These are phyloP conservation scores for Kockovaella imperatae DNA, from an alignment of 768 basidiomycete species.

Conservation along the genomic window DNA sequence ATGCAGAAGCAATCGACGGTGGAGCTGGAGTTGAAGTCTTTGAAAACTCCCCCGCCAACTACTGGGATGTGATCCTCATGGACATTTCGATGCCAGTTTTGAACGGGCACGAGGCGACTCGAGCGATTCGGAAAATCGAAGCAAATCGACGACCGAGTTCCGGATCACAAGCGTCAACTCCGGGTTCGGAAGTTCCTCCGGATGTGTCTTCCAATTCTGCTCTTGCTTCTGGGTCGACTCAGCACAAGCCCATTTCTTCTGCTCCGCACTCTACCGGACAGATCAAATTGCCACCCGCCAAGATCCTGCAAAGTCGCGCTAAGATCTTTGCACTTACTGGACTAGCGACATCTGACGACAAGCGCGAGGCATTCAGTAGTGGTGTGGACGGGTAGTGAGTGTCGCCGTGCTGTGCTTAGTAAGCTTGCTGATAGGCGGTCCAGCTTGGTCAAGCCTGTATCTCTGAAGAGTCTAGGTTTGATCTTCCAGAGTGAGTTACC, in stretches of 20 bases:
- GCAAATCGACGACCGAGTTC: conserved; percentile 39
- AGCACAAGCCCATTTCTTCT: too few species aligned
- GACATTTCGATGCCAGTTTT: conserved; percentile 92
- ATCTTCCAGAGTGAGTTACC: conserved; percentile 39
- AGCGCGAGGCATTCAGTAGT: conserved; percentile 78
- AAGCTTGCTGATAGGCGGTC: neutral
- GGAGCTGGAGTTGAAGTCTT: conserved; percentile 73
- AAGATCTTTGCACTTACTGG: conserved; percentile 82
- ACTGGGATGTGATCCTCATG: conserved; percentile 79
- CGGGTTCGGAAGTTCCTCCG: neutral
- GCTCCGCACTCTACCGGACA: conserved; percentile 5
- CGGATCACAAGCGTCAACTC: conserved; percentile 5
- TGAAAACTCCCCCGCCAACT: conserved; percentile 53
- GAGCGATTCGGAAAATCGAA: conserved; percentile 72
- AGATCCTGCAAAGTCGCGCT: conserved; percentile 20
- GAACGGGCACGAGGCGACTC: conserved; percentile 79
- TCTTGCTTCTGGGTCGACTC: too few species aligned
- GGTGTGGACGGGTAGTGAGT: conserved; percentile 94
- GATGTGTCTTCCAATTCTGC: too few species aligned
- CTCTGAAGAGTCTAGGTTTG: conserved; percentile 74
- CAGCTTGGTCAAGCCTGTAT: conserved; percentile 89
- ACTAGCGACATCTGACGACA: conserved; percentile 88
- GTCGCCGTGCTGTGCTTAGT: neutral
- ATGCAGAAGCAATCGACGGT: conserved; percentile 72
- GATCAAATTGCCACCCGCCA: conserved; percentile 26